Base-by-base conservation (phyloP, 2,329 filamentous ascomycete species). In the Verticillium dahliae region DNA sequence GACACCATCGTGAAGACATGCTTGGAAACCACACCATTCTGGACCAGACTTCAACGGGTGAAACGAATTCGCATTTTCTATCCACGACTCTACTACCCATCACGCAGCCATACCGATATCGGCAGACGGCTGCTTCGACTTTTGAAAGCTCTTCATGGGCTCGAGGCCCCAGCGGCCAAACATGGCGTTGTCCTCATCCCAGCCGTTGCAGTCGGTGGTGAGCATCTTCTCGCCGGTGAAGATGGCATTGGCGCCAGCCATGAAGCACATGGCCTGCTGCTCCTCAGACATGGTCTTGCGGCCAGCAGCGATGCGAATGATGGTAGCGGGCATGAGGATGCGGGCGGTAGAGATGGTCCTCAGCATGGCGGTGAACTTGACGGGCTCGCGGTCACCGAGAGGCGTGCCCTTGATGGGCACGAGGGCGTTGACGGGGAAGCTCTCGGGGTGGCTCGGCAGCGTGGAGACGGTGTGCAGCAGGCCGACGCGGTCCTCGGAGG, bases 191-290 rank as follows among this genome's bases (percentile, higher is more conserved):
- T 97, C 92, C 75, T 96, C 90, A 65, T 95, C 91, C 90, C 91
- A 97, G 35, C 91, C 91, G 67, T 91, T 93, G 72, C 91, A 96
- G 62, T 92, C 90, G 0, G 92, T 97, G 4, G 92, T 97, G 76
- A 96, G 74, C 92, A 97, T 96, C 82, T 94, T 96, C 79, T 97
- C 92, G 9, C 92, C 92, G 0, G 92, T 97, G 72, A 97, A 97
- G 38, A 97, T 89, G n/a, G 92, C 92, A 69, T 97, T 97, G 1
- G 92, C 92, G 14, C 92, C 92, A 0, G 92, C 91, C 84, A 91
- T 88, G 78, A 96, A 97, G 75, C 92, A 96, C 66, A 94, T 73
- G 14, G 91, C 88, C 77, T 97, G 92, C 78, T 96, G 89, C 76
- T 95, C 91, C 77, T 97, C 92, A 4, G 85, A 83, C 84, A 97